Evolutionary conservation across 129 eudicot species (phyloP).

Genomic region (Scalesia atractyloides): DNA sequence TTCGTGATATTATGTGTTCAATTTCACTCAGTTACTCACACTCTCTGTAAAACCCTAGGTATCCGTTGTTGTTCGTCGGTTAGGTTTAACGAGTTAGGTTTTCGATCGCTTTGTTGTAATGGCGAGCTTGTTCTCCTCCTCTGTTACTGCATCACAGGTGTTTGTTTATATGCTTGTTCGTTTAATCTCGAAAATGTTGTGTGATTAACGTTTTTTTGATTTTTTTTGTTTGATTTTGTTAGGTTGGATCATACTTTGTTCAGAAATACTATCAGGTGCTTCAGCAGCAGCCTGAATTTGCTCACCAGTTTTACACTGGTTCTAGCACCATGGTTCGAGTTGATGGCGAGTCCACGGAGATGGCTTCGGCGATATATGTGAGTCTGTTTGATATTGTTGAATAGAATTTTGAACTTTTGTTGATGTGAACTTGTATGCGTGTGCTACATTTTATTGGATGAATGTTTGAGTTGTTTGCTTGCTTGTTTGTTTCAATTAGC

Average conservation of each 20-base stretch:
- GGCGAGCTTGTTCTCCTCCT: conserved; percentile 63
- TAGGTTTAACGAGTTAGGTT: conserved; percentile 14
- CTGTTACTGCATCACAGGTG: conserved; percentile 71
- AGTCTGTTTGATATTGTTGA: not conserved
- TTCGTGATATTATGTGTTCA: conserved; percentile 24
- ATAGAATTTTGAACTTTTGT: too few relatives aligned
- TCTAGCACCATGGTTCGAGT: conserved; percentile 73
- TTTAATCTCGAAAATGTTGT: not conserved
- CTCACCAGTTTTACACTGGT: conserved; percentile 75
- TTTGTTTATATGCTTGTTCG: not conserved
- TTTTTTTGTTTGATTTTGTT: not conserved
- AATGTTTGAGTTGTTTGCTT: too few relatives aligned
- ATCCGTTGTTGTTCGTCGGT: conserved; percentile 19
- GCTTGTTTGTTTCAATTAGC: too few relatives aligned
- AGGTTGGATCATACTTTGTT: conserved; percentile 90
- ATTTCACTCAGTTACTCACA: conserved; percentile 15
- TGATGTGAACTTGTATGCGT: not conserved
- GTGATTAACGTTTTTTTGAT: not conserved
- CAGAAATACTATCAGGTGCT: conserved; percentile 78
- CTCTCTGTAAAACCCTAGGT: conserved; percentile 13
- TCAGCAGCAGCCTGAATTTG: conserved; percentile 67
- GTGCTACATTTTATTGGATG: not conserved
- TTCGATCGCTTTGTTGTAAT: conserved; percentile 35
- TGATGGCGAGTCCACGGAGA: conserved; percentile 62
- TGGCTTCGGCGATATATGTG: conserved; percentile 59